Conservation (phyloP, 176 grass and related monocot genomes). For the Triticum dicoccoides region DNA sequence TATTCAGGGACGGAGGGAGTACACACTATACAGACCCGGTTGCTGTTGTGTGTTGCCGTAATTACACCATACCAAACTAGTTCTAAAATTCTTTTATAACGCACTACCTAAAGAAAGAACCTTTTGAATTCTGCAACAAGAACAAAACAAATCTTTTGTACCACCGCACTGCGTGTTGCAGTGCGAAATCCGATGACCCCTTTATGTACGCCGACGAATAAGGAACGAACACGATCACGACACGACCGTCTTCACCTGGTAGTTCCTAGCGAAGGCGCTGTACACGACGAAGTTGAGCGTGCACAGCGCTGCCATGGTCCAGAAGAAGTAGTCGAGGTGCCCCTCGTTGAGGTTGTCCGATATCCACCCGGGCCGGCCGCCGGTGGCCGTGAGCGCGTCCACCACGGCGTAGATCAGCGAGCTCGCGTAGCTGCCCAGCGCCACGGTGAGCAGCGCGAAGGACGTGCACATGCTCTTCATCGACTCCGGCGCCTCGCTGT, state of each 20-base stretch:
- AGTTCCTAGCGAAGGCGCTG: constrained; percentile 58
- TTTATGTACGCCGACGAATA: not conserved
- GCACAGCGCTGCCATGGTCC: constrained; percentile 43
- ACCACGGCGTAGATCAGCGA: constrained; percentile 58
- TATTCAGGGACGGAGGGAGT: no score
- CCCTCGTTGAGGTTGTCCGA: constrained; percentile 61
- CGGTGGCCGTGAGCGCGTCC: constrained; percentile 21
- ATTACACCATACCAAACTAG: no score
- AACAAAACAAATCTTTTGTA: not conserved
- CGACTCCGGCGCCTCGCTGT: constrained; percentile 59
- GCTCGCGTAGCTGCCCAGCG: constrained; percentile 68
- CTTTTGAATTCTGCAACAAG: not conserved
- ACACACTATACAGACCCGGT: no score
- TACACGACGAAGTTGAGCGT: constrained; percentile 55
- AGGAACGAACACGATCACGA: not conserved
- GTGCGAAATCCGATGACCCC: not conserved
- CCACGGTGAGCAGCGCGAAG: constrained; percentile 54
- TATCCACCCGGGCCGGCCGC: constrained; percentile 50
- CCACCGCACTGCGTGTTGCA: not conserved
- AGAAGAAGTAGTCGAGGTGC: constrained; percentile 71
- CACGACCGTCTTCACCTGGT: constrained; percentile 74
- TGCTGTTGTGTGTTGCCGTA: no score
- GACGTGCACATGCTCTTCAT: constrained; percentile 79
- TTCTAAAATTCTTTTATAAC: no score
- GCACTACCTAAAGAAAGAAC: no score